Evolutionary conservation across 2,329 filamentous ascomycete species (phyloP).

Genomic region (Xylaria sp.): DNA sequence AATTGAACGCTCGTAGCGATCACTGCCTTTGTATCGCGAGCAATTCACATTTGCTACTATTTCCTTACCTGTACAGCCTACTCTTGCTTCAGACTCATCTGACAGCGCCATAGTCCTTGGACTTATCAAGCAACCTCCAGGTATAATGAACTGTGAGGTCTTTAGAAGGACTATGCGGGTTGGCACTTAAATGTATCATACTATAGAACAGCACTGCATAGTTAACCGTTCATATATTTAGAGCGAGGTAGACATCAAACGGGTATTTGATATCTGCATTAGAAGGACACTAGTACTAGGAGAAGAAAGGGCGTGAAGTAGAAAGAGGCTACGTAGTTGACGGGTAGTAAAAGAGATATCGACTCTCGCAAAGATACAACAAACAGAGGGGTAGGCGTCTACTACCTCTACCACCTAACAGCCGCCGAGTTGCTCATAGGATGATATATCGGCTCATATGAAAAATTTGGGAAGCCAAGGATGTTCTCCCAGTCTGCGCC

Average conservation of each 20-base stretch:
- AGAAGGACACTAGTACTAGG: constrained; percentile 62
- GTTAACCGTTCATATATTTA: neutral
- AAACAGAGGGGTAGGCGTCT: constrained; percentile 28
- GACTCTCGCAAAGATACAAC: constrained; percentile 33
- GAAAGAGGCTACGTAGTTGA: constrained; percentile 35
- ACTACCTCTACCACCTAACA: constrained; percentile 24
- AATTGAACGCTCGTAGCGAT: too few relatives aligned
- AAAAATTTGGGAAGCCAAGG: constrained; percentile 26
- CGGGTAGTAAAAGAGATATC: constrained; percentile 35
- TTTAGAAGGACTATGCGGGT: neutral
- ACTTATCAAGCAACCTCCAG: too few relatives aligned
- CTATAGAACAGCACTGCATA: too few relatives aligned
- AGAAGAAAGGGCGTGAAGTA: constrained; percentile 45
- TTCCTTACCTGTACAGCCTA: too few relatives aligned
- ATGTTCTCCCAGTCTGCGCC: constrained; percentile 12
- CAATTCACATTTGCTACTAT: too few relatives aligned
- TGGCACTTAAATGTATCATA: neutral
- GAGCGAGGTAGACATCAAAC: constrained; percentile 28
- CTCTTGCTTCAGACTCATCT: too few relatives aligned
- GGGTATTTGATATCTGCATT: constrained; percentile 62
- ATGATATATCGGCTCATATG: constrained; percentile 22
- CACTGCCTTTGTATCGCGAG: too few relatives aligned
- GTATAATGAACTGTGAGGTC: too few relatives aligned
- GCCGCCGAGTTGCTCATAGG: constrained; percentile 19
- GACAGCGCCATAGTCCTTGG: too few relatives aligned